These are phyloP conservation scores for Serpula lacrymans DNA, from an alignment of 768 basidiomycete genomes.

Conservation along the genomic window DNA sequence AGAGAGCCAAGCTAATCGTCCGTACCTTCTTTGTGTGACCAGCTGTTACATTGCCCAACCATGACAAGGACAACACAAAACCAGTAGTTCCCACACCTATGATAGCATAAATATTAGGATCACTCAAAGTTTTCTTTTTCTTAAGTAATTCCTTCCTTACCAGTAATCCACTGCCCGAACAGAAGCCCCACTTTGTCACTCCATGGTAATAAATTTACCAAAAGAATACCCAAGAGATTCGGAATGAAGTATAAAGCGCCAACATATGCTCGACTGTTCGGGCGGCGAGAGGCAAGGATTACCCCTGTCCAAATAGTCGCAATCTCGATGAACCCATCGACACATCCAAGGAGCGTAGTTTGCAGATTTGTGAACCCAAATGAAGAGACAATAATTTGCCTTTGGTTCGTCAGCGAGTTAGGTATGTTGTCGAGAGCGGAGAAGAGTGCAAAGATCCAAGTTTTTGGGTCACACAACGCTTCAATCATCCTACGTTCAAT, in stretches of 20 bases:
- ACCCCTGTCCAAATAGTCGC: slow-evolving; percentile 68
- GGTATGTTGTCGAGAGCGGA: slow-evolving; percentile 59
- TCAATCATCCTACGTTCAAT: slow-evolving; percentile 53
- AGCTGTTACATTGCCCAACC: slow-evolving; percentile 63
- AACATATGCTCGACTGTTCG: slow-evolving; percentile 62
- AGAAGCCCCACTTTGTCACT: slow-evolving; percentile 61
- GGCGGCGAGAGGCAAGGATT: slow-evolving; percentile 49
- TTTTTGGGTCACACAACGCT: slow-evolving; percentile 65
- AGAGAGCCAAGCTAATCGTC: slow-evolving; percentile 5
- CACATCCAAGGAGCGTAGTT: slow-evolving; percentile 68
- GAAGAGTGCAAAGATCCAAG: slow-evolving; percentile 75
- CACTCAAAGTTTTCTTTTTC: neutral
- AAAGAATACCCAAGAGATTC: slow-evolving; percentile 56
- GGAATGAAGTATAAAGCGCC: slow-evolving; percentile 61
- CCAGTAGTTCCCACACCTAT: slow-evolving; percentile 51
- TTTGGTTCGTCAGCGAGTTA: slow-evolving; percentile 65
- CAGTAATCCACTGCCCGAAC: slow-evolving; percentile 52
- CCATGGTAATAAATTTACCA: slow-evolving; percentile 67
- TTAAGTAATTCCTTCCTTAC: slow-evolving; percentile 23
- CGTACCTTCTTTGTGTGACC: slow-evolving; percentile 75
- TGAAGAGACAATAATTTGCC: slow-evolving; percentile 58
- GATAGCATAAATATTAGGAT: neutral
- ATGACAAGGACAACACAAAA: slow-evolving; percentile 59
- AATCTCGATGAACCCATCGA: slow-evolving; percentile 64
- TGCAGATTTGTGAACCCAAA: slow-evolving; percentile 64